These are phyloP conservation scores for Porphyridium purpureum DNA, from an alignment of 23 red algal species.

Conservation along the genomic window DNA sequence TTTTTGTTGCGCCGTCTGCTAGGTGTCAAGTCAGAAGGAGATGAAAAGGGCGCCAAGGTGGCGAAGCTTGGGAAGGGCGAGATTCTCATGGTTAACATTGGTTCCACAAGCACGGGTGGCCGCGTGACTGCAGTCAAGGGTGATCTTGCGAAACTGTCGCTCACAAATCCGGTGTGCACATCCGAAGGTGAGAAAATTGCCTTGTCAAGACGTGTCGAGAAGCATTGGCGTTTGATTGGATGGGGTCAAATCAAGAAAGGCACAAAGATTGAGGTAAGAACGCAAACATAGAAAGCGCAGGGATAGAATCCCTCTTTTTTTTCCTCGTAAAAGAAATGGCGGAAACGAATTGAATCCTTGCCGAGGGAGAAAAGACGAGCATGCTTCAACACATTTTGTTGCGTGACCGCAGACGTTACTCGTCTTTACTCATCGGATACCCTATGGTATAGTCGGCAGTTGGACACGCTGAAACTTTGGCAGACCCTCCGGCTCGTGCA, in stretches of 20 bases:
- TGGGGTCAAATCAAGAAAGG: constrained; percentile 88
- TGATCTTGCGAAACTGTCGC: constrained; percentile 77
- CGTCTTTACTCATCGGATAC: no score
- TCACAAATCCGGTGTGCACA: constrained; percentile 85
- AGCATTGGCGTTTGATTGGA: constrained; percentile 98
- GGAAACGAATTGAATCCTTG: no score
- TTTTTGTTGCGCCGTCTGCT: constrained; percentile 86
- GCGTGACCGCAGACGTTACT: no score
- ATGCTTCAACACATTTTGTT: no score
- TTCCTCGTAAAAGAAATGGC: no score
- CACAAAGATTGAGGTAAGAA: constrained; percentile 24
- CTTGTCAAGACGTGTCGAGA: constrained; percentile 75
- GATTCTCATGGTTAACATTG: constrained; percentile 96
- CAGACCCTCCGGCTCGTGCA: no score
- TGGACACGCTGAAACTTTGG: no score
- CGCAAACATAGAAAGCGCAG: no score
- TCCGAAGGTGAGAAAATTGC: constrained; percentile 92
- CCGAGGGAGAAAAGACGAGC: no score
- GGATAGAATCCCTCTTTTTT: no score
- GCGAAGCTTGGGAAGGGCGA: constrained; percentile 71
- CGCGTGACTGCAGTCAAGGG: constrained; percentile 72
- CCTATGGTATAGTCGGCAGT: no score
- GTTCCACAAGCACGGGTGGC: constrained; percentile 78
- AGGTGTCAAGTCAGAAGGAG: constrained; percentile 83
- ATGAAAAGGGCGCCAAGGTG: constrained; percentile 72